phyloP scores from a whole-genome alignment of 371 early-diverging fungal genomes.

The Zopfochytrium polystomum region DNA sequence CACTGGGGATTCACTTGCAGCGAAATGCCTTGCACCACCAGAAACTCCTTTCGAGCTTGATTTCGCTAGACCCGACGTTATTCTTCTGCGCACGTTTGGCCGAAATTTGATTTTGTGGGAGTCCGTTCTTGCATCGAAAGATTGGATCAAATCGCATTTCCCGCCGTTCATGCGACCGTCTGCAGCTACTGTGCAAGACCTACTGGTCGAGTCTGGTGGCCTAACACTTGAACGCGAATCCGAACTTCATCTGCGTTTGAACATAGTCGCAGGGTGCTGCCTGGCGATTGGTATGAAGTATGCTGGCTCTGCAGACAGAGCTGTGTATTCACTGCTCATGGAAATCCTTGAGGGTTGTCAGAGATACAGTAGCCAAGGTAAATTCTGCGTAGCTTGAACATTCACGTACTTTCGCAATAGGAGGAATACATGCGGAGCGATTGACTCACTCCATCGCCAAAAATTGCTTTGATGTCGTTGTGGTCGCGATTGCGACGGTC shows the following conservation, averaged over 20 bases:
- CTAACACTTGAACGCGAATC: slow-evolving; percentile 17
- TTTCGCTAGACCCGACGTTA: slow-evolving; percentile 65
- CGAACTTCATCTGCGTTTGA: slow-evolving; percentile 61
- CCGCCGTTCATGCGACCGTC: slow-evolving; percentile 62
- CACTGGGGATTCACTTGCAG: slow-evolving; percentile 64
- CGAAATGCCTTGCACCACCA: slow-evolving; percentile 61
- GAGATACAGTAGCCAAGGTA: slow-evolving; percentile 45
- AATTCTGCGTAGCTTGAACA: background rate
- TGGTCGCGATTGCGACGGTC: slow-evolving; percentile 65
- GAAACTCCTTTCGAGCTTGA: slow-evolving; percentile 58
- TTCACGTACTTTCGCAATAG: background rate
- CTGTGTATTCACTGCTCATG: slow-evolving; percentile 53
- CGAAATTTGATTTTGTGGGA: slow-evolving; percentile 73
- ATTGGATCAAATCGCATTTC: slow-evolving; percentile 67
- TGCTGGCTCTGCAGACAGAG: slow-evolving; percentile 69
- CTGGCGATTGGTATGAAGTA: slow-evolving; percentile 73
- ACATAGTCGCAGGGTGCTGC: slow-evolving; percentile 74
- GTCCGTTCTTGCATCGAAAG: slow-evolving; percentile 51
- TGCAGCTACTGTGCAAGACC: background rate
- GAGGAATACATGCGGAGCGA: slow-evolving; percentile 51
- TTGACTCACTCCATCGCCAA: slow-evolving; percentile 54
- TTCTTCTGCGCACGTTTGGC: slow-evolving; percentile 66
- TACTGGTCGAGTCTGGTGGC: slow-evolving; percentile 17
- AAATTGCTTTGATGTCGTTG: slow-evolving; percentile 64
- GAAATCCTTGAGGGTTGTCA: slow-evolving; percentile 51